These are phyloP conservation scores for Botryotinia narcissicola DNA, from an alignment of 2,329 filamentous ascomycete genomes.

Conservation along the genomic window DNA sequence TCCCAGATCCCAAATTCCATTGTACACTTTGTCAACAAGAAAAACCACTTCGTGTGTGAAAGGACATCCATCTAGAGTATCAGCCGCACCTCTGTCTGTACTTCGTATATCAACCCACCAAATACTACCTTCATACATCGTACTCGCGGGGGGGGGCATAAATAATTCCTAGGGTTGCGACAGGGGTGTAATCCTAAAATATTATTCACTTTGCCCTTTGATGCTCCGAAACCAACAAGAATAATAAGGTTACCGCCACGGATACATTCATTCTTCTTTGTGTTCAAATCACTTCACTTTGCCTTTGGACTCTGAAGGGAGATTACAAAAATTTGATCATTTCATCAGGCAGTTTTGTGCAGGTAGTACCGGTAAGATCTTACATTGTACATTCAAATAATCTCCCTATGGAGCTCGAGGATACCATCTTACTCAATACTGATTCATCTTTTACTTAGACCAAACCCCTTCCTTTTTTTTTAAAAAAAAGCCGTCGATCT, in stretches of 20 bases:
- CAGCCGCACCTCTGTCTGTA: not conserved
- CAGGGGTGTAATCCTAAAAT: conserved; percentile 6
- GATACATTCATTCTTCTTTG: not conserved
- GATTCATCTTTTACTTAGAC: conserved; percentile 12
- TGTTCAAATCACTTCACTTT: not conserved
- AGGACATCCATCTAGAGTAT: not conserved
- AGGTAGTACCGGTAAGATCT: conserved; percentile 15
- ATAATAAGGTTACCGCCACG: not conserved
- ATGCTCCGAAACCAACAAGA: conserved; percentile 11
- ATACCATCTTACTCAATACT: conserved; percentile 6
- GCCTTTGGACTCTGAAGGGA: not conserved
- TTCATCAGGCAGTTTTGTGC: not conserved
- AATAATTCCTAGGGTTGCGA: not conserved
- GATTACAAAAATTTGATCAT: conserved; percentile 4
- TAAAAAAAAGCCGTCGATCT: not conserved
- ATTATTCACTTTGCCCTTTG: not conserved
- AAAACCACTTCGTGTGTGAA: not conserved
- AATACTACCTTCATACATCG: not conserved
- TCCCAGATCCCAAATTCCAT: not conserved
- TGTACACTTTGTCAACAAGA: conserved; percentile 3
- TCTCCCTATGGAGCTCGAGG: not conserved
- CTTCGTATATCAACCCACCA: not conserved
- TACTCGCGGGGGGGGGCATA: conserved; percentile 3
- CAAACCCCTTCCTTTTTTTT: not conserved
- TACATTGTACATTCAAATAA: conserved; percentile 10